These are phyloP conservation scores for Diatrype stigma DNA, from an alignment of 2,329 filamentous ascomycete species.

Conservation along the genomic window DNA sequence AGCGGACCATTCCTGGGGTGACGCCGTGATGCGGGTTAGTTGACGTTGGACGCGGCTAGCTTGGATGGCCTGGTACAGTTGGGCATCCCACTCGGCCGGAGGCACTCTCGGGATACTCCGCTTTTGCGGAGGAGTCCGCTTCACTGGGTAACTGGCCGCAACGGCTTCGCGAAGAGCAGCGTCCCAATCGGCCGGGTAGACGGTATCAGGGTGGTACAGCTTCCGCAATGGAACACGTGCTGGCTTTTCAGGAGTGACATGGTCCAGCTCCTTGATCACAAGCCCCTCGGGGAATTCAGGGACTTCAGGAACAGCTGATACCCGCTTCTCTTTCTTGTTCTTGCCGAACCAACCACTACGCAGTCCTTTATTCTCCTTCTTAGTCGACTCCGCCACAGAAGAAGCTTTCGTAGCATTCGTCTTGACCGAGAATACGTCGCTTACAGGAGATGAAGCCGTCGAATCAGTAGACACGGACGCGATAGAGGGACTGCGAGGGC, in stretches of 20 bases:
- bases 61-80: constrained; percentile 17
- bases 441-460: constrained; percentile 12
- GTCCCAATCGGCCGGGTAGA: constrained; percentile 31
- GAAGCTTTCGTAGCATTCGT: constrained; percentile 17
- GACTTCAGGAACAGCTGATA: constrained; percentile 4
- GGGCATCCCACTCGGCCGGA: constrained; percentile 20
- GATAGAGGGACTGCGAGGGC: constrained; percentile 17
- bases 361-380: constrained; percentile 13
- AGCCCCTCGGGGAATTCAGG: constrained; percentile 15
- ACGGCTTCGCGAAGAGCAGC: constrained; percentile 28
- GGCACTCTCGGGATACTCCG: constrained; percentile 11
- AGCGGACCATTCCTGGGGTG: constrained; percentile 29
- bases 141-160: constrained; percentile 23
- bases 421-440: constrained; percentile 15
- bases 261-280: constrained; percentile 19
- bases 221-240: constrained; percentile 15
- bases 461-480: constrained; percentile 17
- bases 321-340: constrained; percentile 17
- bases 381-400: constrained; percentile 10
- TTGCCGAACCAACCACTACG: constrained; percentile 20
- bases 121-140: too few species aligned
- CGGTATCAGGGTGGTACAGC: constrained; percentile 20
- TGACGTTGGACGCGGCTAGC: constrained; percentile 12
- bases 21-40: constrained; percentile 12
- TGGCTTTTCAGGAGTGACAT: constrained; percentile 9